Conservation (phyloP, 441 rosid genomes). For the Codiaeum variegatum region DNA sequence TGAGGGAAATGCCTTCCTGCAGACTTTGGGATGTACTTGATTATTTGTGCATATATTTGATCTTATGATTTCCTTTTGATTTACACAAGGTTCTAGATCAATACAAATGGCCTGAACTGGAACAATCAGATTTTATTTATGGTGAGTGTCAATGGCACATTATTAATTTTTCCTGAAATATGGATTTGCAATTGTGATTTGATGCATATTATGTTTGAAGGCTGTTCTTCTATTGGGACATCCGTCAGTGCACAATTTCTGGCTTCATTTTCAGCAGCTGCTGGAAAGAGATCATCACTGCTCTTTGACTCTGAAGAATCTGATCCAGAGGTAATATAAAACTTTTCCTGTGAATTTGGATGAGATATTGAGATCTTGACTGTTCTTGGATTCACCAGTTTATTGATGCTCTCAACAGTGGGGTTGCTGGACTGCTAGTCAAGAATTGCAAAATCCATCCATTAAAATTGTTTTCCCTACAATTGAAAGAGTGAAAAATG, state of each 20-base stretch:
- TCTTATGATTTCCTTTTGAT: constrained; percentile 12
- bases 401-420: constrained; percentile 49
- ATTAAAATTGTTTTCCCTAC: constrained; percentile 75
- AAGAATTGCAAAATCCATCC: constrained; percentile 75
- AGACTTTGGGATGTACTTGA: constrained; percentile 4
- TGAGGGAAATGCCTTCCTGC: background rate
- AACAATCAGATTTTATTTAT: constrained; percentile 72
- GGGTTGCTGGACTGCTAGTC: constrained; percentile 90
- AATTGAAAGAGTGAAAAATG: constrained; percentile 67
- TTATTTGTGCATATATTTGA: background rate
- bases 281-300: constrained; percentile 61
- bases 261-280: constrained; percentile 81
- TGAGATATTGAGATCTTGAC: constrained; percentile 13
- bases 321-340: constrained; percentile 76
- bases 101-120: constrained; percentile 82
- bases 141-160: constrained; percentile 40
- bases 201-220: constrained; percentile 33
- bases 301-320: constrained; percentile 80
- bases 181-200: constrained; percentile 7
- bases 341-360: constrained; percentile 10
- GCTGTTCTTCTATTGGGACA: constrained; percentile 82
- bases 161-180: constrained; percentile 4
- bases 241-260: constrained; percentile 68
- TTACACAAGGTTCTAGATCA: constrained; percentile 58
- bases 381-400: constrained; percentile 11